These are phyloP conservation scores for Geotrichum bryndzae DNA, from an alignment of 1,139 yeast species.

Conservation along the genomic window DNA sequence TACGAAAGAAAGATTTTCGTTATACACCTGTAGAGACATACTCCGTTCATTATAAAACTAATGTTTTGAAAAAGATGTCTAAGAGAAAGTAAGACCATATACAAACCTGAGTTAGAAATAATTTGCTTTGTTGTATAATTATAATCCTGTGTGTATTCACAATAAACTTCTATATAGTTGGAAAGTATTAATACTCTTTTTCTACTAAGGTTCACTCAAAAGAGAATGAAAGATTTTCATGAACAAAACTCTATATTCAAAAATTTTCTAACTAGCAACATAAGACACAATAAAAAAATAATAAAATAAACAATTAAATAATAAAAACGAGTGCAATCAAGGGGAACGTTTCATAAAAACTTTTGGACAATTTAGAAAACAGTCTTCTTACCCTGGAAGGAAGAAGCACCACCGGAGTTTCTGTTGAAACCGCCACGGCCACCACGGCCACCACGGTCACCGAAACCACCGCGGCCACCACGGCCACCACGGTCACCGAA, in stretches of 20 bases:
- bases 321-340: not conserved
- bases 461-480: not conserved
- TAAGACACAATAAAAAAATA: not conserved
- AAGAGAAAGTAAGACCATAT: not conserved
- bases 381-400: constrained; percentile 16
- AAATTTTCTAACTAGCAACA: not conserved
- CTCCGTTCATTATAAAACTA: not conserved
- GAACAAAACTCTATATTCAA: not conserved
- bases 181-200: not conserved
- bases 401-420: constrained; percentile 13
- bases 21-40: constrained; percentile 12
- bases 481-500: constrained; percentile 1
- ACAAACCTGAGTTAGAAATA: no score
- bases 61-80: not conserved
- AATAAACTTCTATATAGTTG: not conserved
- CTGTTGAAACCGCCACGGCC: constrained; percentile 6
- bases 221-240: not conserved
- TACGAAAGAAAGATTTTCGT: constrained; percentile 8
- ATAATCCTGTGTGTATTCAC: not conserved
- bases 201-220: not conserved
- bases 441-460: constrained; percentile 5
- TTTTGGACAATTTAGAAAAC: constrained; percentile 4
- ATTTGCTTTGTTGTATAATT: no score
- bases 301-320: not conserved
- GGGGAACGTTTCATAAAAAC: not conserved